Percentiles rank a stretch among this genome's conserved stretches.
Evolutionary conservation across 257 asterid genomes (phyloP).

Genomic region (Solanum clarkiae): DNA sequence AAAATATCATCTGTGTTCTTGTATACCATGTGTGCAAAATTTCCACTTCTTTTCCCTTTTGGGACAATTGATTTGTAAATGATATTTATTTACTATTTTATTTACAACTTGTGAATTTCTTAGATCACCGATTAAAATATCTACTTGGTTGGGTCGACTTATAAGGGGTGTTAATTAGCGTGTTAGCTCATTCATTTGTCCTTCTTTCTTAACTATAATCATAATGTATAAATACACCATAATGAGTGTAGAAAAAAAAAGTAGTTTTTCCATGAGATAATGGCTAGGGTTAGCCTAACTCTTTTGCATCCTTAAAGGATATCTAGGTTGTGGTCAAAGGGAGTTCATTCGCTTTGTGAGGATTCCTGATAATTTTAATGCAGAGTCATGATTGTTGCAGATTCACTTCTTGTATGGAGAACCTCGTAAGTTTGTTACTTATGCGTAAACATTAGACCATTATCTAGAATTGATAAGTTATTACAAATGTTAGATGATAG

Average conservation of each 20-base stretch:
- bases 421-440: accelerated
- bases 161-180: not conserved
- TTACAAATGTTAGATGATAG: not conserved
- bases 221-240: not conserved
- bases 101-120: not conserved
- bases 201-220: not conserved
- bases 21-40: not conserved
- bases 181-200: not conserved
- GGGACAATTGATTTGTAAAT: not conserved
- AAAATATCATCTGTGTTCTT: not conserved
- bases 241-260: too few relatives aligned
- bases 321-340: not conserved
- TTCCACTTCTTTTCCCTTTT: not conserved
- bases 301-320: not conserved
- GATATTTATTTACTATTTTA: not conserved
- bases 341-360: not conserved
- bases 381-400: accelerated
- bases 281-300: not conserved
- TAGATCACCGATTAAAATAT: not conserved
- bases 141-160: not conserved
- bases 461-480: not conserved
- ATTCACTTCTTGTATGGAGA: accelerated
- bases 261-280: too few relatives aligned
- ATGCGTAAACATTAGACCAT: not conserved
- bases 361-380: too few relatives aligned